Percentiles rank a stretch among this genome's conserved stretches.
phyloP scores from a whole-genome alignment of 164 flowering plant genomes.

The Stephania yunnanensis region DNA sequence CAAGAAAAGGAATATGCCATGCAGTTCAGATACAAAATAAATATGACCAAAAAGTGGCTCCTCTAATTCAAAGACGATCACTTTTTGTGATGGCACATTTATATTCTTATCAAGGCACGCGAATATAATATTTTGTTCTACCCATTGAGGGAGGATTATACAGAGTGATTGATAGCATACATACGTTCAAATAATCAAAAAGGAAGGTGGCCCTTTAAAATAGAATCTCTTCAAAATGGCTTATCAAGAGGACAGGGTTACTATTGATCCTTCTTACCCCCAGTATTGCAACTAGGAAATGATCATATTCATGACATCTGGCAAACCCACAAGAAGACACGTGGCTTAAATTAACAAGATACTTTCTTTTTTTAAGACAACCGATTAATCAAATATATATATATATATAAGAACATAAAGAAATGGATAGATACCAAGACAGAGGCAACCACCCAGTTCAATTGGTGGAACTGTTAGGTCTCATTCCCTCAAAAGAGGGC shows the following conservation, averaged over 20 bases:
- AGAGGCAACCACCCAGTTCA: background rate
- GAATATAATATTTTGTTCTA: constrained; percentile 1
- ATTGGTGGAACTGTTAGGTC: constrained; percentile 3
- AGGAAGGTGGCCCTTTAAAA: too few species aligned
- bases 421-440: background rate
- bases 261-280: background rate
- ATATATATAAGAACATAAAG: background rate
- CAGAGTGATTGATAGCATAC: background rate
- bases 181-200: background rate
- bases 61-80: background rate
- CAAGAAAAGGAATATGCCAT: background rate
- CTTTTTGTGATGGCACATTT: background rate
- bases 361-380: background rate
- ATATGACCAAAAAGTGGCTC: background rate
- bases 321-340: background rate
- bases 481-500: constrained; percentile 1
- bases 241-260: background rate
- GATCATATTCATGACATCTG: constrained; percentile 4
- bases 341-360: background rate
- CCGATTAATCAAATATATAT: background rate
- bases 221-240: constrained; percentile 8
- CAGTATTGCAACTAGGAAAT: constrained; percentile 3
- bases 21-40: background rate
- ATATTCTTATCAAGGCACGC: background rate
- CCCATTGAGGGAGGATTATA: background rate